These are phyloP conservation scores for Hymenoscyphus fraxineus DNA, from an alignment of 2,329 filamentous ascomycete species.

Conservation along the genomic window DNA sequence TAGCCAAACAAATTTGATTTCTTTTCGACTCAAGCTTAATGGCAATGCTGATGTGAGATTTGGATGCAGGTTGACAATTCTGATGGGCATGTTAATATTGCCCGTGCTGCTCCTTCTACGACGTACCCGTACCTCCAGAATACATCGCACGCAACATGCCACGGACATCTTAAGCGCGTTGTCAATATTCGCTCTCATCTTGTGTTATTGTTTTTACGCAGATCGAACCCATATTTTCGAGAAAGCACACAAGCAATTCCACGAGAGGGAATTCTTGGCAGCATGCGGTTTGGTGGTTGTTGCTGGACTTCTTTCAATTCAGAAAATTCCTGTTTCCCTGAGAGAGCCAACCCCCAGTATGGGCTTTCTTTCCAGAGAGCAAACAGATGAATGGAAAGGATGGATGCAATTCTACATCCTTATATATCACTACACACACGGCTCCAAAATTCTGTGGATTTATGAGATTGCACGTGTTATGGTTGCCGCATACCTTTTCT, in stretches of 20 bases:
- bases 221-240: conserved; percentile 53
- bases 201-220: conserved; percentile 47
- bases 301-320: conserved; percentile 34
- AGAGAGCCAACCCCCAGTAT: conserved; percentile 25
- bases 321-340: conserved; percentile 15
- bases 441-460: conserved; percentile 46
- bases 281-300: conserved; percentile 29
- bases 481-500: conserved; percentile 57
- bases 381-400: conserved; percentile 64
- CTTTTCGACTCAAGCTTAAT: background rate
- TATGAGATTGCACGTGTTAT: conserved; percentile 53
- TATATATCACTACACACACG: conserved; percentile 56
- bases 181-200: conserved; percentile 22
- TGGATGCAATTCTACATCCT: conserved; percentile 57
- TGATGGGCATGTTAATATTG: conserved; percentile 33
- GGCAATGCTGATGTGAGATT: background rate
- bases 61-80: conserved; percentile 26
- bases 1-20: background rate
- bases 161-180: conserved; percentile 23
- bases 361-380: conserved; percentile 48
- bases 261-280: conserved; percentile 34
- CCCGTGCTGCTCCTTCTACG: conserved; percentile 28
- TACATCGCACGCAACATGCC: conserved; percentile 22
- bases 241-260: conserved; percentile 48
- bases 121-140: conserved; percentile 13